These are phyloP conservation scores for Fraxinus ornus DNA, from an alignment of 305 asterid species.

Conservation along the genomic window DNA sequence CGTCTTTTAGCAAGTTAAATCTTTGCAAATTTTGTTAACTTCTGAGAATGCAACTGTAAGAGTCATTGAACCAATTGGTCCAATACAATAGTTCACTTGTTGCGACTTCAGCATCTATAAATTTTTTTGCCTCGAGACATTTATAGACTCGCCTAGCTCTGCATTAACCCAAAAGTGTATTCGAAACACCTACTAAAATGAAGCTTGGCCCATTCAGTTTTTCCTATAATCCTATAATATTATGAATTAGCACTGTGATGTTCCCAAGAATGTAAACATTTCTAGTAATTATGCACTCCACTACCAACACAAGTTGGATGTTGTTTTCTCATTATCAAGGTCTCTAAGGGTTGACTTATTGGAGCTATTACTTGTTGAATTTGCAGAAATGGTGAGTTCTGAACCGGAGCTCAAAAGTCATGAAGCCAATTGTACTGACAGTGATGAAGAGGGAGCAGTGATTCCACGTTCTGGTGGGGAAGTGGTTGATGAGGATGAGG, in stretches of 20 bases:
- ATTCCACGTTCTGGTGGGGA: conserved; percentile 48
- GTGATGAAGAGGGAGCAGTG: conserved; percentile 48
- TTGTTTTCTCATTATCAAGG: neutral
- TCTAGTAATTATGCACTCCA: neutral
- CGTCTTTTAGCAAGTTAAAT: neutral
- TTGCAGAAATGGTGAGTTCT: conserved; percentile 41
- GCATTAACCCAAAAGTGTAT: neutral
- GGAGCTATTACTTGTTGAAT: conserved; percentile 14
- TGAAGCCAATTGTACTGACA: conserved; percentile 41
- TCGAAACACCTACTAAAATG: neutral
- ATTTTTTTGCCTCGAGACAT: neutral
- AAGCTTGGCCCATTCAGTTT: neutral
- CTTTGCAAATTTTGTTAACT: neutral
- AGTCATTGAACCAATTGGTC: neutral
- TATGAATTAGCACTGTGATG: neutral
- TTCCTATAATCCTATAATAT: neutral
- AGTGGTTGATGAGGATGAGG: conserved; percentile 51
- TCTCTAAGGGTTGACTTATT: conserved; percentile 7
- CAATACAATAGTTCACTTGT: neutral
- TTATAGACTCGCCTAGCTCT: neutral
- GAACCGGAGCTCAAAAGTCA: conserved; percentile 34
- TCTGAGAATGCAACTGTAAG: neutral
- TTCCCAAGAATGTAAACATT: neutral
- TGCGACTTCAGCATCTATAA: neutral
- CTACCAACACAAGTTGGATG: neutral